Evolutionary conservation across 345 rosid genomes (phyloP).

Genomic region (Gossypium ekmanianum): DNA sequence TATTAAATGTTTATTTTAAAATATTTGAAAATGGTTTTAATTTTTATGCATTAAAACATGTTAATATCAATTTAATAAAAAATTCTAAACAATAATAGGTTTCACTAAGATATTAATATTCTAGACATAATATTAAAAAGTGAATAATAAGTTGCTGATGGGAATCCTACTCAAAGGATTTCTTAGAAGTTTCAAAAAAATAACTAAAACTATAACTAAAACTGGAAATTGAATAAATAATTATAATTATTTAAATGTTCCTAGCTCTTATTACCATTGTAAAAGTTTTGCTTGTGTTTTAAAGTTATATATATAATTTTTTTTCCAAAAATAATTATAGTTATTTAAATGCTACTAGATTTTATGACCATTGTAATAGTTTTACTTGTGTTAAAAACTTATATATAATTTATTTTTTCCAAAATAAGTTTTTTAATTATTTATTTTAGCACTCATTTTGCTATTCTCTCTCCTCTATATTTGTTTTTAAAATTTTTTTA

Average conservation of each 20-base stretch:
- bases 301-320: background rate
- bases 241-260: background rate
- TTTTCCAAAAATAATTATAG: background rate
- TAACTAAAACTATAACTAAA: background rate
- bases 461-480: background rate
- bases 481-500: background rate
- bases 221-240: background rate
- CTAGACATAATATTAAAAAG: background rate
- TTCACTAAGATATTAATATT: background rate
- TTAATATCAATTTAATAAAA: background rate
- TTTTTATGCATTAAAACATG: background rate
- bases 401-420: background rate
- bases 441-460: background rate
- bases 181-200: background rate
- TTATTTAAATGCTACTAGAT: background rate
- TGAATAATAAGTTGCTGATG: background rate
- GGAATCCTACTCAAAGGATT: background rate
- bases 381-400: background rate
- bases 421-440: background rate
- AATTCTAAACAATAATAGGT: background rate
- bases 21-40: background rate
- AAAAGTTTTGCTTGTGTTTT: no score
- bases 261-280: no score
- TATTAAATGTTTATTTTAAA: background rate
- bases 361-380: background rate